Base-by-base conservation (phyloP, 2,329 filamentous ascomycete genomes). In the Microdochium nivale region DNA sequence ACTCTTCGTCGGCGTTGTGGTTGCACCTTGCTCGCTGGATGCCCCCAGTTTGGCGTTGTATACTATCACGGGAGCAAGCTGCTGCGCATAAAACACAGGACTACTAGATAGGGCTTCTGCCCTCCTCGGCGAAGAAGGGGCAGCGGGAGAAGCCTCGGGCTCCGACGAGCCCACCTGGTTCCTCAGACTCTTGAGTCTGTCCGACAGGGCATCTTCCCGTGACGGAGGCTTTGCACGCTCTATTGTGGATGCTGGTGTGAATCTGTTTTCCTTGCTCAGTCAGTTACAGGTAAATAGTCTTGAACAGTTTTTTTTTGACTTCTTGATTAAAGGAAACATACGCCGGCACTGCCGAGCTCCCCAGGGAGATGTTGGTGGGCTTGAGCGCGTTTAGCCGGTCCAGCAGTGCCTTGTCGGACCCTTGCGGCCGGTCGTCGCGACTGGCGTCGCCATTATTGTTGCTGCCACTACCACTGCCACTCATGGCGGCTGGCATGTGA, bases 311-410 rank as follows among this genome's bases (percentile, higher is more conserved):
- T 5, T 30, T 5, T 30, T 30, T 11, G 11, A 11, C 5, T 30
- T 5, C 5, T 11, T 5, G 5, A 30, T 30, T 5, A 30, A 5
- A 30, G 27, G 16, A 13, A 24, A 24, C 40, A 8, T 24, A 44
- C 40, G n/a, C 9, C n/a, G 40, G 16, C 19, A 19, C 3, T 65
- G 67, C 58, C 19, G 69, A 60, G 21, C 58, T 53, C 21, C 67
- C 65, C 49, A 70, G 59, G 27, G 60, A 62, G 50, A 73, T 57
- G 55, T 65, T 63, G 49, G 65, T 67, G 3, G 68, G 59, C 62
- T 74, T 72, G 35, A 83, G 66, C 10, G 79, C 79, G 49, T 79
- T 78, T 27, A 83, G 68, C 27, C 79, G 74, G 52, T 78, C 74
- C 23, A 81, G 65, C 24, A 83, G 66, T 21, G 72, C 73, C 54